Percentiles rank a stretch among this genome's conserved stretches.
Conservation (phyloP, 139 green algal genomes). For the Ettlia oleoabundans region DNA sequence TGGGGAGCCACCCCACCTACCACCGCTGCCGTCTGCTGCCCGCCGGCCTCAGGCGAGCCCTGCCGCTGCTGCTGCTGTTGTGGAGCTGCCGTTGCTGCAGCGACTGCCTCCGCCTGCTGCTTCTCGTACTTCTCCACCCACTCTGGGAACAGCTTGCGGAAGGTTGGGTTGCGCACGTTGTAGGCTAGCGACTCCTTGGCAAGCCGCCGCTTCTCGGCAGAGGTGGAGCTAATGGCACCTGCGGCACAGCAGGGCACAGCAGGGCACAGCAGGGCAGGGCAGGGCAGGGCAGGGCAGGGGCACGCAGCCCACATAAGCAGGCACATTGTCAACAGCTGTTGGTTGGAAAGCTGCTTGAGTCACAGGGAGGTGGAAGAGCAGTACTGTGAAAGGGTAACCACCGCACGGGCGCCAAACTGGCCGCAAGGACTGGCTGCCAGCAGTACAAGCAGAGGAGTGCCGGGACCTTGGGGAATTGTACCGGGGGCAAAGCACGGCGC, state of each 20-base stretch:
- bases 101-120: conserved; percentile 20
- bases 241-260: too few species aligned
- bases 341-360: too few species aligned
- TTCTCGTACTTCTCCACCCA: conserved; percentile 59
- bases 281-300: too few species aligned
- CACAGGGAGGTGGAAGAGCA: too few species aligned
- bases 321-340: too few species aligned
- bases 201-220: conserved; percentile 57
- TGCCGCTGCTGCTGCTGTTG: background rate
- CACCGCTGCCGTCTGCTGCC: background rate
- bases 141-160: conserved; percentile 84
- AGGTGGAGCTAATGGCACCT: conserved; percentile 55
- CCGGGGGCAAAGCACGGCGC: background rate
- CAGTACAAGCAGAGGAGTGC: too few species aligned
- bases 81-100: conserved; percentile 2
- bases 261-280: too few species aligned
- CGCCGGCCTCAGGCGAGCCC: background rate
- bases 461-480: too few species aligned
- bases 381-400: background rate
- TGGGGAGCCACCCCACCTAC: too few species aligned
- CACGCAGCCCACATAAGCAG: too few species aligned
- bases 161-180: conserved; percentile 73
- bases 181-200: conserved; percentile 68
- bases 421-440: too few species aligned
- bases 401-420: background rate